A percentile compares a stretch with the other conserved stretches of the same genome.
Conservation (phyloP, 2,329 filamentous ascomycete species). For the Scedosporium minutisporum region DNA sequence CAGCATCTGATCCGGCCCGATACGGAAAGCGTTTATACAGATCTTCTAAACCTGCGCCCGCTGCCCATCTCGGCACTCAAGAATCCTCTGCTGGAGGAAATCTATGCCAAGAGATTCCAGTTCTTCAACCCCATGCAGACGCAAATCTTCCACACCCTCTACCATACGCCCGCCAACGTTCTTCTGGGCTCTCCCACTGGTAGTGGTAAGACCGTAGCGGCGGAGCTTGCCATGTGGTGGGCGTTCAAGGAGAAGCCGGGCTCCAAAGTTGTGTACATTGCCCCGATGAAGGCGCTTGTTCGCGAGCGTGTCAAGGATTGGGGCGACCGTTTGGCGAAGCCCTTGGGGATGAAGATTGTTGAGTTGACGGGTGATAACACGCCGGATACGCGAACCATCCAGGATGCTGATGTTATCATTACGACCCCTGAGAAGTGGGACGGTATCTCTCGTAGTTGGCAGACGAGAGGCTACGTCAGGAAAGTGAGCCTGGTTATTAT, state of each 20-base stretch:
- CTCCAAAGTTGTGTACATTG: conserved; percentile 97
- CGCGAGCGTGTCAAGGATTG: conserved; percentile 95
- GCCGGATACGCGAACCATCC: conserved; percentile 88
- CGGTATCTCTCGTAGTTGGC: conserved; percentile 97
- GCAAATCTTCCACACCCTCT: conserved; percentile 93
- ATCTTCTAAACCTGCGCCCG: conserved; percentile 84
- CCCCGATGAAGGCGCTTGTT: conserved; percentile 97
- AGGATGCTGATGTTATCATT: conserved; percentile 94
- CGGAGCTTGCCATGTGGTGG: conserved; percentile 99
- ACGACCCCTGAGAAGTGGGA: conserved; percentile 99
- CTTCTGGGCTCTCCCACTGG: conserved; percentile 92
- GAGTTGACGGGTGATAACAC: conserved; percentile 97
- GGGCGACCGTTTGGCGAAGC: conserved; percentile 68
- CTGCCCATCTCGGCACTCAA: conserved; percentile 79
- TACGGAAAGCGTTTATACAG: conserved; percentile 94
- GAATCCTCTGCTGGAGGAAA: conserved; percentile 75
- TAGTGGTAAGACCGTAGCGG: conserved; percentile 94
- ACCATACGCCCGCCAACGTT: conserved; percentile 86
- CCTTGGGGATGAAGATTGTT: conserved; percentile 75
- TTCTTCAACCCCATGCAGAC: conserved; percentile 99
- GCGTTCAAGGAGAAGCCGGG: conserved; percentile 89
- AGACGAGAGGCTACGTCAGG: conserved; percentile 90
- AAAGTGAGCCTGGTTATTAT: conserved; percentile 96
- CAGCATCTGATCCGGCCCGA: conserved; percentile 96
- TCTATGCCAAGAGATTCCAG: conserved; percentile 82